phyloP scores from a whole-genome alignment of 2,329 filamentous ascomycete genomes.

The Decorospora gaudefroyi region DNA sequence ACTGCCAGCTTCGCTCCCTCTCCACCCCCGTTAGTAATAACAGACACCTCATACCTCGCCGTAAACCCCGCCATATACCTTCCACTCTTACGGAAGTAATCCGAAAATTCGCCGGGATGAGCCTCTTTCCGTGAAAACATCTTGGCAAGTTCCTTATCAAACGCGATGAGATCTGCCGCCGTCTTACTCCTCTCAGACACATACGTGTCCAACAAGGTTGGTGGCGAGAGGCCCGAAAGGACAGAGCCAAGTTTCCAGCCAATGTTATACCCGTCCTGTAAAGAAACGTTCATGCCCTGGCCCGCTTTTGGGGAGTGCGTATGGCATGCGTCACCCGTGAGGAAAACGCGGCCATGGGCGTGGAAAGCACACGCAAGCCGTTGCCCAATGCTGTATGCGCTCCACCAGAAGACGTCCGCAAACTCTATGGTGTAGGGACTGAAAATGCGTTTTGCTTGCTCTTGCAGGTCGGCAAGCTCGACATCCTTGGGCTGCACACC shows the following conservation, averaged over 20 bases:
- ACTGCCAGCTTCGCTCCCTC: constrained; percentile 46
- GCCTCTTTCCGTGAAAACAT: constrained; percentile 57
- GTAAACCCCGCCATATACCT: constrained; percentile 65
- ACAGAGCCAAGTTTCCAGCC: constrained; percentile 60
- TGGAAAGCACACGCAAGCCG: constrained; percentile 72
- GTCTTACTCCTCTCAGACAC: constrained; percentile 60
- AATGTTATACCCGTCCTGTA: constrained; percentile 65
- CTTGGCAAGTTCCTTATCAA: constrained; percentile 59
- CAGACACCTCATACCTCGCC: constrained; percentile 58
- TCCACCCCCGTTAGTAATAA: constrained; percentile 48
- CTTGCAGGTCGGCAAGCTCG: constrained; percentile 59
- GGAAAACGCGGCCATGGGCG: constrained; percentile 67
- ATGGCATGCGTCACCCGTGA: constrained; percentile 69
- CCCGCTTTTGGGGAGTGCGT: constrained; percentile 74
- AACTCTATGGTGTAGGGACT: constrained; percentile 60
- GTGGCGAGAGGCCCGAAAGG: constrained; percentile 57
- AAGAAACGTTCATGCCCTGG: constrained; percentile 65
- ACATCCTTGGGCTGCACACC: constrained; percentile 58
- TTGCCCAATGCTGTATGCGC: constrained; percentile 71
- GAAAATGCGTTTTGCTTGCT: constrained; percentile 59
- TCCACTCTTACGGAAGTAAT: constrained; percentile 62
- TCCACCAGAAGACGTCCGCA: constrained; percentile 69
- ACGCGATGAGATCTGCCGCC: constrained; percentile 61
- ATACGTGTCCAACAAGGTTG: constrained; percentile 63
- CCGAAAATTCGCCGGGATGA: constrained; percentile 56